phyloP scores from a whole-genome alignment of 2,329 filamentous ascomycete species.

The Didymella pinodella region DNA sequence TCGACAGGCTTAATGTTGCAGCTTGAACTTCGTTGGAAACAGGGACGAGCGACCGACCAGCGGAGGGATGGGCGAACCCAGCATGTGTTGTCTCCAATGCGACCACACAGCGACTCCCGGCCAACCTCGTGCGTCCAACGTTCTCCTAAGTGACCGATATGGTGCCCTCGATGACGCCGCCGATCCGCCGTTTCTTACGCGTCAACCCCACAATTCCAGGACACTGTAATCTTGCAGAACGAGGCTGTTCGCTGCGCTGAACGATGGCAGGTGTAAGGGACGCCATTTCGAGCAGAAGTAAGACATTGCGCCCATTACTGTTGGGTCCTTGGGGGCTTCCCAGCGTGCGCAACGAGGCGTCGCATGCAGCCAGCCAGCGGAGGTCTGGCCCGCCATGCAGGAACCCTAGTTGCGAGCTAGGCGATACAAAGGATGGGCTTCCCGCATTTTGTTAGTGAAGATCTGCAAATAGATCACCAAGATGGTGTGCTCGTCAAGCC shows the following conservation, averaged over 20 bases:
- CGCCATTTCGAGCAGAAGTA: constrained; percentile 5
- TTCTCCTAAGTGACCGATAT: not conserved
- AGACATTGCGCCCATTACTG: constrained; percentile 4
- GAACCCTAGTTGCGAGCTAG: constrained; percentile 9
- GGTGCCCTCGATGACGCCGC: constrained; percentile 12
- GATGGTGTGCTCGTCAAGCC: constrained; percentile 5
- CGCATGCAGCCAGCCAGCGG: constrained; percentile 12
- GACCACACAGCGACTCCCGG: not conserved
- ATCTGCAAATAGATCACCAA: constrained; percentile 18
- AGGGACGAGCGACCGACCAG: not conserved
- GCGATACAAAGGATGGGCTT: constrained; percentile 4
- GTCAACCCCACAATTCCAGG: constrained; percentile 14
- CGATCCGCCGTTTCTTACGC: constrained; percentile 17
- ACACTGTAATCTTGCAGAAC: constrained; percentile 14
- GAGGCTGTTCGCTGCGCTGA: constrained; percentile 2
- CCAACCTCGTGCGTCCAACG: constrained; percentile 4
- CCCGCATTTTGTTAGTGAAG: constrained; percentile 4
- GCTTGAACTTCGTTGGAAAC: not conserved
- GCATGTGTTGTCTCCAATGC: not conserved
- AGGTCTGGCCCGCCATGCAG: constrained; percentile 7
- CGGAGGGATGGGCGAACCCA: not conserved
- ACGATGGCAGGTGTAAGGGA: constrained; percentile 1
- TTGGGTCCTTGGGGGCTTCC: constrained; percentile 3
- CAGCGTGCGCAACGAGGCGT: constrained; percentile 12
- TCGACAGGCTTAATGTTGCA: not conserved